Evolutionary conservation across 805 yeast species (phyloP).

Genomic region (Limtongia smithiae): DNA sequence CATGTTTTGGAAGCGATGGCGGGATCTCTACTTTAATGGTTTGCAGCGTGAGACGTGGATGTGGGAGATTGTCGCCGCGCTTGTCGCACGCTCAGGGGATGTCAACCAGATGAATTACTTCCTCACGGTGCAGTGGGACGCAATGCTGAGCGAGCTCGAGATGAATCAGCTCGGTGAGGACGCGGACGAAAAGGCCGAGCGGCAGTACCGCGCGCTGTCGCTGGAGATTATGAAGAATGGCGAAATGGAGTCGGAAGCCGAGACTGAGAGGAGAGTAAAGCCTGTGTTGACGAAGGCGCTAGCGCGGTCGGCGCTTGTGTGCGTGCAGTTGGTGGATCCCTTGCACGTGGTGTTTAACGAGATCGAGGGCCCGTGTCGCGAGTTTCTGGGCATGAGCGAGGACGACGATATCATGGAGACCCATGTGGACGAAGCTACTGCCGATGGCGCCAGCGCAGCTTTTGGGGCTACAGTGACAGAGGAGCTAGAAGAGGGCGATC

Average conservation of each 20-base stretch:
- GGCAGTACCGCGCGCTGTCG: too few relatives aligned
- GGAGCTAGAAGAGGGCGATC: too few relatives aligned
- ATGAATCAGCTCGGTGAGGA: background rate
- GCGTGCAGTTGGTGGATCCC: conserved; percentile 21
- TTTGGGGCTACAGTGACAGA: too few relatives aligned
- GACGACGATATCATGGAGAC: background rate
- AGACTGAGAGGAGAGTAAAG: background rate
- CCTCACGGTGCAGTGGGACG: conserved; percentile 11
- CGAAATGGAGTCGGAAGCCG: background rate
- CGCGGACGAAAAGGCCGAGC: too few relatives aligned
- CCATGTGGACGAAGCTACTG: too few relatives aligned
- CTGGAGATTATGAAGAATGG: too few relatives aligned
- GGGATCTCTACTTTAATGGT: conserved; percentile 19
- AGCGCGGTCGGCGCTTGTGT: conserved; percentile 2
- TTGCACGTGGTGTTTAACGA: conserved; percentile 4
- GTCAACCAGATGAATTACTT: conserved; percentile 12
- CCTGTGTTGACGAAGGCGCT: conserved; percentile 2
- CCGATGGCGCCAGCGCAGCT: too few relatives aligned
- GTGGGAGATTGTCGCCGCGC: conserved; percentile 30
- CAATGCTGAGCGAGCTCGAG: conserved; percentile 8
- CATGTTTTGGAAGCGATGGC: conserved; percentile 36
- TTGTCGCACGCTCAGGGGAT: conserved; percentile 36
- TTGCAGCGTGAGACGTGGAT: conserved; percentile 27
- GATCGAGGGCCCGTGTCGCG: conserved; percentile 6
- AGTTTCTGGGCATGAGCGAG: background rate